Percentiles rank a stretch among this genome's conserved stretches.
phyloP scores from a whole-genome alignment of 176 grass and related monocot genomes.

The Aegilops tauschii region DNA sequence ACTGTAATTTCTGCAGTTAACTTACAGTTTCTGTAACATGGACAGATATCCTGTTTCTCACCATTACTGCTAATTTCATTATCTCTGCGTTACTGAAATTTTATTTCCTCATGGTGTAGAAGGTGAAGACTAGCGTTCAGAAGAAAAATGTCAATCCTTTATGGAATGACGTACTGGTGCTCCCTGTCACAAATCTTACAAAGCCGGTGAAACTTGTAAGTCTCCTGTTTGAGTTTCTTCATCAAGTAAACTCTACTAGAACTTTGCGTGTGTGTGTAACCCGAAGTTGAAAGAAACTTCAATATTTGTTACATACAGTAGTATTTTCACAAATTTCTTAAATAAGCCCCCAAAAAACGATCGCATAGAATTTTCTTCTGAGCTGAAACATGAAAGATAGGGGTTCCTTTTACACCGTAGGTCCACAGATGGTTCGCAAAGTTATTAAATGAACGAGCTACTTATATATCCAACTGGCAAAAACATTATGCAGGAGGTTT shows the following conservation, averaged over 20 bases:
- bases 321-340: neutral
- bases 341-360: neutral
- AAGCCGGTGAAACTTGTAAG: constrained; percentile 72
- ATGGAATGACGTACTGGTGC: constrained; percentile 79
- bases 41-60: neutral
- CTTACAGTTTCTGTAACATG: neutral
- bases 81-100: constrained; percentile 19
- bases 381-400: neutral
- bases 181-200: constrained; percentile 56
- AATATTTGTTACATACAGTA: no score
- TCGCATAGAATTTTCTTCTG: neutral
- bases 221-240: constrained; percentile 12
- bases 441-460: neutral
- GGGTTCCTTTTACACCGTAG: neutral
- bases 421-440: neutral
- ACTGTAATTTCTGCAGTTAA: neutral
- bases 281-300: neutral
- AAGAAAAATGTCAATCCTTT: constrained; percentile 74
- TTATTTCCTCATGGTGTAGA: constrained; percentile 38
- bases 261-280: neutral
- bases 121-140: constrained; percentile 77
- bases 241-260: neutral
- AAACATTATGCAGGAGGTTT: constrained; percentile 60
- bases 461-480: neutral
- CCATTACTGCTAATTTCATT: neutral